Conservation (phyloP, 371 early-diverging fungal genomes). For the Synchytrium microbalum region DNA sequence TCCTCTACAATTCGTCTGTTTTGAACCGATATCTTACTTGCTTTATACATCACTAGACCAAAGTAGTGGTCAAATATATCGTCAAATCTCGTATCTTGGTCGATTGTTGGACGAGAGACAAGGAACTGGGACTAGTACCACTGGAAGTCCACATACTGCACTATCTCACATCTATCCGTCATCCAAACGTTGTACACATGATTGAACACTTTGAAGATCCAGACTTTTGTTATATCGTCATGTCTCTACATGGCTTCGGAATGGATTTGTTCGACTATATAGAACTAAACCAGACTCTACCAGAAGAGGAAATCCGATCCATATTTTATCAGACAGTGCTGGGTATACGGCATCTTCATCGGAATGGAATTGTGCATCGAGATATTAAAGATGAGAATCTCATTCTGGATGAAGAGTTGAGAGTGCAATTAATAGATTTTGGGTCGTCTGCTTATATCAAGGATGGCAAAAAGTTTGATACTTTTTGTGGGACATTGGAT, state of each 20-base stretch:
- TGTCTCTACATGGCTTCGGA: conserved; percentile 52
- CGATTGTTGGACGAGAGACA: conserved; percentile 63
- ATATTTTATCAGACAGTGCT: conserved; percentile 56
- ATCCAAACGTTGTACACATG: conserved; percentile 56
- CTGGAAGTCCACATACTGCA: conserved; percentile 62
- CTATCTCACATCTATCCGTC: conserved; percentile 48
- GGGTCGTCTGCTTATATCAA: conserved; percentile 62
- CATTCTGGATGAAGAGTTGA: conserved; percentile 49
- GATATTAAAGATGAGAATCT: conserved; percentile 69
- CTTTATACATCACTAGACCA: conserved; percentile 40
- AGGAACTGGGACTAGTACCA: conserved; percentile 55
- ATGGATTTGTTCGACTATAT: conserved; percentile 73
- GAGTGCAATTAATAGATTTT: conserved; percentile 62
- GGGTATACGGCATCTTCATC: conserved; percentile 62
- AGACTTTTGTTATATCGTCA: conserved; percentile 59
- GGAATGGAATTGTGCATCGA: conserved; percentile 65
- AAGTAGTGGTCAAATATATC: conserved; percentile 68
- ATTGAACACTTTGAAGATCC: conserved; percentile 43
- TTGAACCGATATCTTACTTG: too few species aligned
- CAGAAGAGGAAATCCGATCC: conserved; percentile 44
- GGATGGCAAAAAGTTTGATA: conserved; percentile 52
- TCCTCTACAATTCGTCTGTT: too few species aligned
- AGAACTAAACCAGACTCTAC: conserved; percentile 42
- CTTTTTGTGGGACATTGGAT: conserved; percentile 67
- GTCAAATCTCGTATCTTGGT: conserved; percentile 64